phyloP scores from a whole-genome alignment of 2,329 filamentous ascomycete genomes.

The Exophiala alcalophila region DNA sequence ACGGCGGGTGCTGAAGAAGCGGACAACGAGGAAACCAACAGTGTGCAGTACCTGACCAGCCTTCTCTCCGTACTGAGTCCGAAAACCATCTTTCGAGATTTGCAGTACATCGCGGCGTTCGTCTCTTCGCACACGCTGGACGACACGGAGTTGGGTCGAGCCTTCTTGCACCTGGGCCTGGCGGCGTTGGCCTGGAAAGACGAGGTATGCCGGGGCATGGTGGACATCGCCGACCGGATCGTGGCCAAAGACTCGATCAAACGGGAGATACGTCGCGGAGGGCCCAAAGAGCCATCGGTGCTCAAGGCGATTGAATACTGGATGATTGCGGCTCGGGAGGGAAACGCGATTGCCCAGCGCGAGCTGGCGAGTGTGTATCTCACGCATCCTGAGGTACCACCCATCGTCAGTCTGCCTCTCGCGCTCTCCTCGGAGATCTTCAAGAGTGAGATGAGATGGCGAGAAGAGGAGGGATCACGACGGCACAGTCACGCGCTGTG shows the following conservation, averaged over 20 bases:
- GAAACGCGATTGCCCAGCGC: constrained; percentile 80
- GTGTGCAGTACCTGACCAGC: constrained; percentile 61
- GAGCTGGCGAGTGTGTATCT: constrained; percentile 93
- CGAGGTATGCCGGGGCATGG: constrained; percentile 80
- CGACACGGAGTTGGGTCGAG: constrained; percentile 62
- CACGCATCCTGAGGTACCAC: constrained; percentile 81
- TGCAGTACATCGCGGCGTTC: constrained; percentile 68
- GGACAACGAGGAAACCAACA: constrained; percentile 15
- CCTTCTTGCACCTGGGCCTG: constrained; percentile 85
- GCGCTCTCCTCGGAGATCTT: constrained; percentile 85
- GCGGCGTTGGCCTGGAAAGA: constrained; percentile 86
- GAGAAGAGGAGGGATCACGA: constrained; percentile 42
- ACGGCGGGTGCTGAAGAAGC: constrained; percentile 1
- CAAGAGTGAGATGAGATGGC: constrained; percentile 74
- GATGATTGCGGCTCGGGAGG: constrained; percentile 90
- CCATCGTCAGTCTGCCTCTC: constrained; percentile 75
- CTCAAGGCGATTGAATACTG: constrained; percentile 84
- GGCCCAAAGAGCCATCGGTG: constrained; percentile 61
- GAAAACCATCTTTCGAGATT: constrained; percentile 74
- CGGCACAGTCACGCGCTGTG: constrained; percentile 73
- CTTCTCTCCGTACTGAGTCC: constrained; percentile 71
- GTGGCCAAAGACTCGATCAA: constrained; percentile 54
- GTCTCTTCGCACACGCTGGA: constrained; percentile 57
- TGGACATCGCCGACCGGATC: constrained; percentile 69
- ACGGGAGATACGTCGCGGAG: constrained; percentile 32